A percentile compares a stretch with the other conserved stretches of the same genome.
Evolutionary conservation across 2,329 filamentous ascomycete species (phyloP).

Genomic region (Lasiodiplodia sp.): DNA sequence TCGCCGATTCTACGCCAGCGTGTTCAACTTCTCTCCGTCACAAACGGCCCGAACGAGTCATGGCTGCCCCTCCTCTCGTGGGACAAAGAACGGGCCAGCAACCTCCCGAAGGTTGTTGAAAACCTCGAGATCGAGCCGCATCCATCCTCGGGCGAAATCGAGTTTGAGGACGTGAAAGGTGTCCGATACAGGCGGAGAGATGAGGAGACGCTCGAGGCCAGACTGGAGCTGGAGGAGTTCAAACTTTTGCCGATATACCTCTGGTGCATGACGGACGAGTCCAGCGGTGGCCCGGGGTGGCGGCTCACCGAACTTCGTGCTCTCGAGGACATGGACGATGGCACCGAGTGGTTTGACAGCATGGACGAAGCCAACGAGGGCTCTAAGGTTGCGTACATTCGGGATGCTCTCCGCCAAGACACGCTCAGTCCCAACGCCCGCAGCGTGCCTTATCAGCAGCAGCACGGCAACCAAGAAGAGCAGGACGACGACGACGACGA

Average conservation of each 20-base stretch:
- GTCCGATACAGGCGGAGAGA: slow-evolving; percentile 74
- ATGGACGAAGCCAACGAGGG: slow-evolving; percentile 68
- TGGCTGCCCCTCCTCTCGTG: slow-evolving; percentile 80
- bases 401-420: slow-evolving; percentile 19
- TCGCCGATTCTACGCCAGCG: slow-evolving; percentile 70
- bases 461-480: slow-evolving; percentile 35
- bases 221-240: slow-evolving; percentile 68
- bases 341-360: slow-evolving; percentile 63
- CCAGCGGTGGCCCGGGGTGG: slow-evolving; percentile 70
- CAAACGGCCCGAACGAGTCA: slow-evolving; percentile 58
- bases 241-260: slow-evolving; percentile 71
- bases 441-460: slow-evolving; percentile 26
- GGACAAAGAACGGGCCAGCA: slow-evolving; percentile 63
- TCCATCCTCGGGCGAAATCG: slow-evolving; percentile 79
- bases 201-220: slow-evolving; percentile 75
- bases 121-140: slow-evolving; percentile 77
- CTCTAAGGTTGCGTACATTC: slow-evolving; percentile 32
- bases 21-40: slow-evolving; percentile 67
- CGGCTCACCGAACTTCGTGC: slow-evolving; percentile 73
- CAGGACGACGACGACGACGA: slow-evolving; percentile 76
- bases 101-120: slow-evolving; percentile 67
- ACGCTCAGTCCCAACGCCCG: slow-evolving; percentile 27
- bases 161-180: slow-evolving; percentile 72
- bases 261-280: slow-evolving; percentile 72
- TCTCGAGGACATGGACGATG: slow-evolving; percentile 64